Percentiles rank a stretch among this genome's conserved stretches.
Conservation (phyloP, 2,329 filamentous ascomycete species). For the Penicillium brevicompactum region DNA sequence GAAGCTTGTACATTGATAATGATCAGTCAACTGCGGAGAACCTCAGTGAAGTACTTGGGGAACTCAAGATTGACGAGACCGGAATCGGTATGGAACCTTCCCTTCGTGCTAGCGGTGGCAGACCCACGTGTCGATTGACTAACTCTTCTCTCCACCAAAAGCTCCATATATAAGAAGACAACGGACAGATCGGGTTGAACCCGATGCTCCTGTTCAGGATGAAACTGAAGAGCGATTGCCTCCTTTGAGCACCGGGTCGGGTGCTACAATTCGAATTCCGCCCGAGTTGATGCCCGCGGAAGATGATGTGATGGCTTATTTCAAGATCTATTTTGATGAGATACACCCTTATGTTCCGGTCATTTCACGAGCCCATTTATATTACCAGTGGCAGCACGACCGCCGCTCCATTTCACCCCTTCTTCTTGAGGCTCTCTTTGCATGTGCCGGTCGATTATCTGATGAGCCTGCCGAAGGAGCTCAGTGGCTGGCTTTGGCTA, state of each 20-base stretch:
- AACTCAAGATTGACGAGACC: slow-evolving; percentile 81
- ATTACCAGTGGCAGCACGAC: slow-evolving; percentile 85
- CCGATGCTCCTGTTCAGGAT: slow-evolving; percentile 61
- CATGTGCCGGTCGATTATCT: slow-evolving; percentile 79
- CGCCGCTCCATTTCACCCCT: slow-evolving; percentile 85
- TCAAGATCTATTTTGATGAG: slow-evolving; percentile 85
- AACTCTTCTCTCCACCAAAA: slow-evolving; percentile 34
- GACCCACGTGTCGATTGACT: slow-evolving; percentile 9
- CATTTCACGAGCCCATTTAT: slow-evolving; percentile 78
- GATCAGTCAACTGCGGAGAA: slow-evolving; percentile 70
- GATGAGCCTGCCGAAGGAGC: slow-evolving; percentile 83
- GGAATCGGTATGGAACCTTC: slow-evolving; percentile 70
- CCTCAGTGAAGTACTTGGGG: slow-evolving; percentile 78
- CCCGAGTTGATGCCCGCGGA: slow-evolving; percentile 91
- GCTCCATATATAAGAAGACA: slow-evolving; percentile 81
- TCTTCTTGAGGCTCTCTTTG: slow-evolving; percentile 86
- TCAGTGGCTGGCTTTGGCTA: slow-evolving; percentile 89
- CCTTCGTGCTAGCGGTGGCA: not conserved
- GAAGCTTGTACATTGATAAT: slow-evolving; percentile 58
- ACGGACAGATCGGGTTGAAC: slow-evolving; percentile 51
- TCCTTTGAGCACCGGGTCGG: slow-evolving; percentile 66
- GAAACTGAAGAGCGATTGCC: slow-evolving; percentile 74
- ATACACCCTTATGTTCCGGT: slow-evolving; percentile 94
- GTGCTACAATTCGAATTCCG: slow-evolving; percentile 81
- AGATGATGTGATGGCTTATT: slow-evolving; percentile 77